Base-by-base conservation (phyloP, 2,329 filamentous ascomycete species). In the Neopestalotiopsis rosae region DNA sequence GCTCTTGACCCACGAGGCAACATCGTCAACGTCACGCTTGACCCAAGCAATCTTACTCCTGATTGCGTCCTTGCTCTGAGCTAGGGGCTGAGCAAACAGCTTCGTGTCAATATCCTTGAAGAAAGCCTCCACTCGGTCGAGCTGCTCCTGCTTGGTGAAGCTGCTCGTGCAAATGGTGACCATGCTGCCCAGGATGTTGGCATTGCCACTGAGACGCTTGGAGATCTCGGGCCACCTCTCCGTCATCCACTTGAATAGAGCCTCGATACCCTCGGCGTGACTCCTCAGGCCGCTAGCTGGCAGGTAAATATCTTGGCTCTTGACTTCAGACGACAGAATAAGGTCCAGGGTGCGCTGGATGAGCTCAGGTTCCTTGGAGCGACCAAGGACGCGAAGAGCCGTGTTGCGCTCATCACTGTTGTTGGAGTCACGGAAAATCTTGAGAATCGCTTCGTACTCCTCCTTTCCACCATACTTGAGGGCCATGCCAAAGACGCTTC, bases 291-390 rank as follows among this genome's bases (percentile, higher is more conserved):
- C 93, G 42, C 90, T 89, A 52, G 96, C 88, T 1, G 95, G 95
- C 78, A 97, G 90, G 83, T 97, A 98, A 72, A 98, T 91, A 80
- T 98, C 95, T 81, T 98, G 95, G 72, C 93, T 94, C 85, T 97
- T 97, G 81, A 98, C 92, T 73, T 97, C 92, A 71, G 91, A 89
- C 79, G 90, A 90, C 68, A 95, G 87, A 40, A 94, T 87, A 71
- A 98, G 85, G 38, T 85, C 88, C 14, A 98, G 87, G 3, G 94
- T 95, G 71, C 90, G 89, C 84, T 96, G 85, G 79, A 98, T 95
- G 63, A 98, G 88, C 72, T 91, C 89, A 1, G 93, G 91, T 68
- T 92, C 87, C 78, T 91, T 91, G 61, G 94, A 90, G 65, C 94
- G 90, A 65, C 95, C 95, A 28, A 98, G 87, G 40, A 88, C 89